phyloP scores from a whole-genome alignment of 2,329 filamentous ascomycete species.

The Penicillium sp. region DNA sequence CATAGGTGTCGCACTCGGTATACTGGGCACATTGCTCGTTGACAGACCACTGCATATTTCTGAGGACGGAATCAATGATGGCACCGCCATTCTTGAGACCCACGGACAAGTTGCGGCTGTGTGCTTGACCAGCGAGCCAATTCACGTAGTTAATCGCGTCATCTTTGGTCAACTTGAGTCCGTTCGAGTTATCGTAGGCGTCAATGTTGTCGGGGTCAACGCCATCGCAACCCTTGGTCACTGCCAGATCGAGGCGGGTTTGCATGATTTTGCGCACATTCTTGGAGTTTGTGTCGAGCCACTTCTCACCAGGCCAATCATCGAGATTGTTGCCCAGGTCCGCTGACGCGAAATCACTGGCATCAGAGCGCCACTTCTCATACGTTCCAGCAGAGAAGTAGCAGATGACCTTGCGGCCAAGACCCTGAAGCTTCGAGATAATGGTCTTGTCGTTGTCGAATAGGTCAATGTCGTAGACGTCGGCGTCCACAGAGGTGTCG shows the following conservation, averaged over 20 bases:
- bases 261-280: conserved; percentile 71
- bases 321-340: conserved; percentile 66
- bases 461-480: conserved; percentile 67
- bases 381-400: conserved; percentile 77
- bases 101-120: conserved; percentile 62
- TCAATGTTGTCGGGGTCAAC: conserved; percentile 76
- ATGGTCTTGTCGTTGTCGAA: conserved; percentile 59
- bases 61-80: conserved; percentile 61
- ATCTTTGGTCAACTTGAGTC: conserved; percentile 62
- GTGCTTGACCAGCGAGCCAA: conserved; percentile 64
- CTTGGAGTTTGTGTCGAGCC: conserved; percentile 65
- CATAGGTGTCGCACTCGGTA: conserved; percentile 64
- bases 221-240: conserved; percentile 68
- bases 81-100: conserved; percentile 72
- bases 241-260: conserved; percentile 63
- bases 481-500: conserved; percentile 57
- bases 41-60: conserved; percentile 67
- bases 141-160: conserved; percentile 65
- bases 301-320: conserved; percentile 71
- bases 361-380: conserved; percentile 68
- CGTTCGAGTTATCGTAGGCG: conserved; percentile 69
- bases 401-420: conserved; percentile 70
- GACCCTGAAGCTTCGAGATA: conserved; percentile 56
- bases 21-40: conserved; percentile 72
- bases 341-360: conserved; percentile 56